Base-by-base conservation (phyloP, 1,139 yeast genomes). In the Magnusiomyces suaveolens region DNA sequence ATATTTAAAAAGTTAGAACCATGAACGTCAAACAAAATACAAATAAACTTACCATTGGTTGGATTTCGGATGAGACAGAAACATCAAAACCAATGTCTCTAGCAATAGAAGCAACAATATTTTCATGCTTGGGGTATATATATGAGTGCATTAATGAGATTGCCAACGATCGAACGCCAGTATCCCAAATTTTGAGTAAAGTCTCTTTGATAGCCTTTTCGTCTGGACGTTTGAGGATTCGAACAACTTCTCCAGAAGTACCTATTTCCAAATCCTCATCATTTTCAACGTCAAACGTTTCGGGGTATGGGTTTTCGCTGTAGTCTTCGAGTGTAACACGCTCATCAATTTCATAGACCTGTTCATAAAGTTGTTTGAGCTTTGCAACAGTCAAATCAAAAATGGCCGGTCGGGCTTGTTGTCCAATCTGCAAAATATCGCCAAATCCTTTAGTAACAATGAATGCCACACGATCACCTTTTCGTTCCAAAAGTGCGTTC, bases 321-420 rank as follows among this genome's bases (percentile, higher is more conserved):
- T 74, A 83, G 55, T 82, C 85, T 60, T 82, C 87, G 33, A 83
- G 66, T 0, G 89, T 82, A 20, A 85, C 85, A 57, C 94, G 73
- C 67, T 85, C 94, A 57, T 84, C 87, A 24, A 82, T 73, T 65
- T 83, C 92, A 43, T 80, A 71, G 1, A 84, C 89, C 12, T 74
- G 65, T 54, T 82, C 82, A 61, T 82, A 84, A 3, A 85, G 69
- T n/a, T 77, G 78, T 4, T 74, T 77, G 1, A 84, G 80, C 62
- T 79, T 82, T 51, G 72, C 69, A 46, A 84, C 82, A 23, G 81
- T 72, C 56, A 85, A 69, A 58, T 82, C 87, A 63, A 84, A 84
- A 54, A 83, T 79, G 57, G 77, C 73, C 1, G 94, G 94, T 55
- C 94, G 73, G 0, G 88, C 77, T 64, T 86, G 94, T 62, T 84